Conservation (phyloP, 257 asterid genomes). For the Solanum pinnatisectum region DNA sequence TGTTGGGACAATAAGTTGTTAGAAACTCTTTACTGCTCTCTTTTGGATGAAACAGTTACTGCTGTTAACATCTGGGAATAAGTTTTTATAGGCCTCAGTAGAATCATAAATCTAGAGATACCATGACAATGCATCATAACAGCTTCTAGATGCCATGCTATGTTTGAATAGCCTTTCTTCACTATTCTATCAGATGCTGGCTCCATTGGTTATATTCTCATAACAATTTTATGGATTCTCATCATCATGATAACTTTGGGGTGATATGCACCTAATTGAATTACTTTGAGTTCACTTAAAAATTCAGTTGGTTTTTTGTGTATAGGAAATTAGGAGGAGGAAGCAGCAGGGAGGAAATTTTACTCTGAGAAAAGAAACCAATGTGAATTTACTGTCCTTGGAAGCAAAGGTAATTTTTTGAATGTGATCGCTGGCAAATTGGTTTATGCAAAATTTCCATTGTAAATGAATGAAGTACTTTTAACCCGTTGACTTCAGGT, state of each 20-base stretch:
- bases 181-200: background rate
- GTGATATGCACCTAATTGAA: background rate
- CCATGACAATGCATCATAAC: background rate
- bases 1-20: background rate
- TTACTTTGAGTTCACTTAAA: background rate
- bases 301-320: background rate
- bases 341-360: constrained; percentile 46
- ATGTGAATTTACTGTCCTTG: constrained; percentile 39
- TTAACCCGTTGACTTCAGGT: constrained; percentile 41
- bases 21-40: background rate
- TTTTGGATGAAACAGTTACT: background rate
- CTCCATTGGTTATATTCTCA: background rate
- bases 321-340: constrained; percentile 86
- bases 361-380: constrained; percentile 34
- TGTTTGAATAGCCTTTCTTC: background rate
- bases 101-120: background rate
- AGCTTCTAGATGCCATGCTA: background rate
- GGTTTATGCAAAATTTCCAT: background rate
- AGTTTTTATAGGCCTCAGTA: background rate
- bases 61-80: background rate
- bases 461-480: background rate
- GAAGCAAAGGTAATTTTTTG: constrained; percentile 49
- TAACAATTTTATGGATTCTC: background rate
- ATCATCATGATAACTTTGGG: background rate
- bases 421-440: background rate